These are phyloP conservation scores for Hordeum vulgare DNA, from an alignment of 176 grass and related monocot species.

Conservation along the genomic window DNA sequence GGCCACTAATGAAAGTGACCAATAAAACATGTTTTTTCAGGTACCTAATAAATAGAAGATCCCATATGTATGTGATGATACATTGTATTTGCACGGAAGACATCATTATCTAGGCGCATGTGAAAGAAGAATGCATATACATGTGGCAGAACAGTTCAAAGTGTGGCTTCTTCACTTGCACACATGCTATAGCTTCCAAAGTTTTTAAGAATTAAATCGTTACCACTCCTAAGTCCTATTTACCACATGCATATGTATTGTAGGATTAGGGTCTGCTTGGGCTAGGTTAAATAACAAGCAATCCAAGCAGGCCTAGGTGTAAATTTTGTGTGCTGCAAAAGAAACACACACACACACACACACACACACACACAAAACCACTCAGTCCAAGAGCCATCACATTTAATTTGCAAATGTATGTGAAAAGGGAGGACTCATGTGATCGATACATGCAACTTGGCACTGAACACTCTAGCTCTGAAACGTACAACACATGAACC, in stretches of 20 bases:
- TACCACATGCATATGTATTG: no score
- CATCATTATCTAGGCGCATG: background rate
- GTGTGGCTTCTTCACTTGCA: background rate
- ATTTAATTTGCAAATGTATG: background rate
- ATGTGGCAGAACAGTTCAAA: background rate
- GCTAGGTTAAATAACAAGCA: no score
- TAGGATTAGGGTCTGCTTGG: no score
- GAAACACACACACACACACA: no score
- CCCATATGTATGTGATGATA: no score
- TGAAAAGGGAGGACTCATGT: background rate
- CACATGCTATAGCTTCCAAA: background rate
- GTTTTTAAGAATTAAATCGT: no score
- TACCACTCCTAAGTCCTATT: no score
- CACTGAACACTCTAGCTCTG: background rate
- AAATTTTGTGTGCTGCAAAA: no score
- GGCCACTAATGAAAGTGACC: no score
- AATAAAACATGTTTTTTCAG: no score
- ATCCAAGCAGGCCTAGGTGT: no score
- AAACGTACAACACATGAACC: background rate
- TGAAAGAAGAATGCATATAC: background rate
- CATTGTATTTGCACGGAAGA: background rate
- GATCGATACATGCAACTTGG: background rate
- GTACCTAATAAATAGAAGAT: no score
- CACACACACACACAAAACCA: background rate
- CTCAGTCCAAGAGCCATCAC: background rate